Evolutionary conservation across 176 grass and related monocot species (phyloP).

Genomic region (Tillandsia fasciculata): DNA sequence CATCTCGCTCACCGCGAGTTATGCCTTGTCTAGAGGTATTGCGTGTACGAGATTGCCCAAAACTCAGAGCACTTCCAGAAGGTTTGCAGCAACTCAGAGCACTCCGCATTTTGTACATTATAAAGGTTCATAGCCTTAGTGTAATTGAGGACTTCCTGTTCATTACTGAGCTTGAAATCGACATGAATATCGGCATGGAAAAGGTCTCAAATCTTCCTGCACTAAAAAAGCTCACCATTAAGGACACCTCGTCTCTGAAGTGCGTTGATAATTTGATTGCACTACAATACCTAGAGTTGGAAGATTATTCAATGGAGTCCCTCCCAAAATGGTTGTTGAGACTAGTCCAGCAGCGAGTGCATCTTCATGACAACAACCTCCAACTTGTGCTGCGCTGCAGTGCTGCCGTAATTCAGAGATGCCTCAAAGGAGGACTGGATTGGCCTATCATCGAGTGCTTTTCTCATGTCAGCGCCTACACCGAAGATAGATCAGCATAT

Average conservation of each 20-base stretch:
- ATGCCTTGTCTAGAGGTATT: slow-evolving; percentile 15
- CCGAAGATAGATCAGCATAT: not conserved
- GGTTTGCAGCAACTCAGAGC: slow-evolving; percentile 1
- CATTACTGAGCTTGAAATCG: slow-evolving; percentile 5
- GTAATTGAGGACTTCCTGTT: slow-evolving; percentile 18
- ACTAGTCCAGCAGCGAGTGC: not conserved
- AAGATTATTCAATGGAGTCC: not conserved
- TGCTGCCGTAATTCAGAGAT: slow-evolving; percentile 1
- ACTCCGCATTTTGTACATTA: no score
- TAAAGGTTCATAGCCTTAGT: slow-evolving; percentile 10
- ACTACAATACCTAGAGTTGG: not conserved
- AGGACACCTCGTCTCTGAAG: not conserved
- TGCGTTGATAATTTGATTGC: not conserved
- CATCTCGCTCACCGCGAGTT: not conserved
- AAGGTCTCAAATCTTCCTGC: slow-evolving; percentile 11
- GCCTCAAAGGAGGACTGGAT: not conserved
- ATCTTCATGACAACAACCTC: not conserved
- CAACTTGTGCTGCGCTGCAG: not conserved
- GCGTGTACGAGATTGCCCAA: not conserved
- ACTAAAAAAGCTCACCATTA: not conserved
- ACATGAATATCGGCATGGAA: no score
- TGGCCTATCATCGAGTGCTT: slow-evolving; percentile 16
- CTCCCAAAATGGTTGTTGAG: no score
- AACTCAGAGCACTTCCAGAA: slow-evolving; percentile 22
- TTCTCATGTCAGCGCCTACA: not conserved